Conservation (phyloP, 2,329 filamentous ascomycete genomes). For the Cladosporium sp. region DNA sequence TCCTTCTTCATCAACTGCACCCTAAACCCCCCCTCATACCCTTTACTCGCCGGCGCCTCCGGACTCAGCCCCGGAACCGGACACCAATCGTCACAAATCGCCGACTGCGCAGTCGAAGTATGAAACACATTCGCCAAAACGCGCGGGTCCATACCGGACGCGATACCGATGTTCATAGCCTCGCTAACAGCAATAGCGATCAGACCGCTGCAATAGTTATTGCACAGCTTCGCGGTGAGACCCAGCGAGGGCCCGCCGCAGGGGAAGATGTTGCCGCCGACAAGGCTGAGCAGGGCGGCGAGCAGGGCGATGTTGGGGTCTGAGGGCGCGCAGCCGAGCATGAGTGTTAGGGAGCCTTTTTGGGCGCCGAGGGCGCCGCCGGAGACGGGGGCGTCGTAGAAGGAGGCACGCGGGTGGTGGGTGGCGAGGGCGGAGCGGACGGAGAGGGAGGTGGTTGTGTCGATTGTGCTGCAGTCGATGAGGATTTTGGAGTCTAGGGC, state of each 20-base stretch:
- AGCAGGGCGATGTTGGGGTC: conserved; percentile 48
- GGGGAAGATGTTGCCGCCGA: conserved; percentile 57
- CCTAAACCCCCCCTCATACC: conserved; percentile 58
- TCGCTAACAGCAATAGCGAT: conserved; percentile 61
- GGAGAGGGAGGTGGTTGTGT: conserved; percentile 51
- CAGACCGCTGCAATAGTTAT: conserved; percentile 61
- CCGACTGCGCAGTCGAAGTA: conserved; percentile 54
- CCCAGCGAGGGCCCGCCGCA: conserved; percentile 59
- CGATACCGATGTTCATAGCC: conserved; percentile 62
- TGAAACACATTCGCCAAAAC: conserved; percentile 55
- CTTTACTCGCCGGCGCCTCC: conserved; percentile 50
- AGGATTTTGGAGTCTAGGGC: conserved; percentile 48
- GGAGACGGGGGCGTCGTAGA: conserved; percentile 57
- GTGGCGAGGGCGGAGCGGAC: conserved; percentile 44
- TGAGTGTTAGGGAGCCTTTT: conserved; percentile 56
- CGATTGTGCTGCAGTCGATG: conserved; percentile 59
- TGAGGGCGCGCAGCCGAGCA: conserved; percentile 52
- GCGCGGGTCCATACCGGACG: conserved; percentile 56
- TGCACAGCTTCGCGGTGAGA: conserved; percentile 60
- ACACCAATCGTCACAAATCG: conserved; percentile 53
- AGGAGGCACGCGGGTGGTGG: conserved; percentile 44
- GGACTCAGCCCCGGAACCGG: conserved; percentile 53
- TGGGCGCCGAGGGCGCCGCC: conserved; percentile 56
- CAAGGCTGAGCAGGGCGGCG: conserved; percentile 47
- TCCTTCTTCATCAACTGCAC: conserved; percentile 63